phyloP scores from a whole-genome alignment of 2,329 filamentous ascomycete genomes.

The Fusarium pseudonygamai region DNA sequence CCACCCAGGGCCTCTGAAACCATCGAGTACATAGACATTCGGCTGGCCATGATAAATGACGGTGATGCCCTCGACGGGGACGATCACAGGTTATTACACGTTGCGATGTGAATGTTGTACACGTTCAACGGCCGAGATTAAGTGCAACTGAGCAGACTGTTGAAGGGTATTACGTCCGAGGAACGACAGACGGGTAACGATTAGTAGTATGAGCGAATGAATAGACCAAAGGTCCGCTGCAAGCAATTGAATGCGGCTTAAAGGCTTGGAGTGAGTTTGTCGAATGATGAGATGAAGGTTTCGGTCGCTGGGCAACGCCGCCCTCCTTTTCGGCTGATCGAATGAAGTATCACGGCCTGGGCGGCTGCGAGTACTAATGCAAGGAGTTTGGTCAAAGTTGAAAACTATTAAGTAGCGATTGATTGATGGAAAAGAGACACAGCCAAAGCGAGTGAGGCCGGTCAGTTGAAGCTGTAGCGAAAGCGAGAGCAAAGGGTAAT shows the following conservation, averaged over 20 bases:
- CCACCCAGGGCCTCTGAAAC: constrained; percentile 70
- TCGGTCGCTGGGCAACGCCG: constrained; percentile 45
- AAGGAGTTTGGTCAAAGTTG: constrained; percentile 22
- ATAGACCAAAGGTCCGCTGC: constrained; percentile 13
- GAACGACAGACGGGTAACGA: constrained; percentile 14
- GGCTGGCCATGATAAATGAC: constrained; percentile 63
- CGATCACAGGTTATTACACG: constrained; percentile 46
- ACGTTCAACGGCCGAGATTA: constrained; percentile 20
- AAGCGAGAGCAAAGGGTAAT: constrained; percentile 29
- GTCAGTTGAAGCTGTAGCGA: constrained; percentile 33
- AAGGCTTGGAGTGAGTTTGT: constrained; percentile 27
- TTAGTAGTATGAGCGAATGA: constrained; percentile 33
- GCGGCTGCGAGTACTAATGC: constrained; percentile 9
- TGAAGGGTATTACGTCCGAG: not conserved
- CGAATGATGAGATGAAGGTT: constrained; percentile 31
- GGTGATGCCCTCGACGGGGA: constrained; percentile 51
- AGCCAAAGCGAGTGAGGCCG: constrained; percentile 70
- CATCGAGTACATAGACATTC: constrained; percentile 76
- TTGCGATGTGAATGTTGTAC: constrained; percentile 29
- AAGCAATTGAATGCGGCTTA: constrained; percentile 16
- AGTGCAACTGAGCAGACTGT: constrained; percentile 7
- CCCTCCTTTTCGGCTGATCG: constrained; percentile 41
- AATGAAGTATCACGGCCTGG: constrained; percentile 34
- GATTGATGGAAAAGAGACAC: constrained; percentile 47
- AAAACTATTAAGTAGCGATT: constrained; percentile 48